Percentiles rank a stretch among this genome's conserved stretches.
Evolutionary conservation across 108 stramenopile genomes (phyloP).

Genomic region (Cyclotella kingstonii): DNA sequence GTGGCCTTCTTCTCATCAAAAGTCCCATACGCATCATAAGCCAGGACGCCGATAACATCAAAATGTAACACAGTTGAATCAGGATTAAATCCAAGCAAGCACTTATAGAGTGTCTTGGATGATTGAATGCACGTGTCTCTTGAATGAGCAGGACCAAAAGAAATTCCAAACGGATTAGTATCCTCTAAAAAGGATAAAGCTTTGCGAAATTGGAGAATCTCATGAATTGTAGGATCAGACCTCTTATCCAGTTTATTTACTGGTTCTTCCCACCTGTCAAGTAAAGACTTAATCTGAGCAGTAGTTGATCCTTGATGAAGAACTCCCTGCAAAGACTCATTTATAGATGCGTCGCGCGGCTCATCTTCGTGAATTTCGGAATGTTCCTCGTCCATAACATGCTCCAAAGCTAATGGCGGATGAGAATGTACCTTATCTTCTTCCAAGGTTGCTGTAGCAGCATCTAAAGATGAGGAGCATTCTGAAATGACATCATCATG

Average conservation of each 20-base stretch:
- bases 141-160: constrained; percentile 61
- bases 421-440: no score
- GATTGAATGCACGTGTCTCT: constrained; percentile 65
- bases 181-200: constrained; percentile 66
- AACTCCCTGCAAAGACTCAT: constrained; percentile 27
- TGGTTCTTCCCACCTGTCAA: constrained; percentile 80
- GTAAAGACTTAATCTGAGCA: constrained; percentile 43
- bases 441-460: no score
- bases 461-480: no score
- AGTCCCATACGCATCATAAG: constrained; percentile 41
- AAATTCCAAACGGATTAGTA: constrained; percentile 54
- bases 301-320: constrained; percentile 29
- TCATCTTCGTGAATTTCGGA: constrained; percentile 1
- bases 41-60: constrained; percentile 56
- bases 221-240: constrained; percentile 43
- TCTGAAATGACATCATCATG: no score
- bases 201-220: constrained; percentile 68
- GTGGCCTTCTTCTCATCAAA: constrained; percentile 53
- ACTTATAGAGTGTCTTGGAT: constrained; percentile 49
- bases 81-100: constrained; percentile 44
- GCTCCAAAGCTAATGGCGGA: no score
- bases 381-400: neutral
- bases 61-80: constrained; percentile 48
- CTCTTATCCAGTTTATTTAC: constrained; percentile 46
- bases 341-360: constrained; percentile 19